Evolutionary conservation across 2,329 filamentous ascomycete species (phyloP), one percentile per base, ranked within the genome.

Genomic region (Microcera coccophila): DNA sequence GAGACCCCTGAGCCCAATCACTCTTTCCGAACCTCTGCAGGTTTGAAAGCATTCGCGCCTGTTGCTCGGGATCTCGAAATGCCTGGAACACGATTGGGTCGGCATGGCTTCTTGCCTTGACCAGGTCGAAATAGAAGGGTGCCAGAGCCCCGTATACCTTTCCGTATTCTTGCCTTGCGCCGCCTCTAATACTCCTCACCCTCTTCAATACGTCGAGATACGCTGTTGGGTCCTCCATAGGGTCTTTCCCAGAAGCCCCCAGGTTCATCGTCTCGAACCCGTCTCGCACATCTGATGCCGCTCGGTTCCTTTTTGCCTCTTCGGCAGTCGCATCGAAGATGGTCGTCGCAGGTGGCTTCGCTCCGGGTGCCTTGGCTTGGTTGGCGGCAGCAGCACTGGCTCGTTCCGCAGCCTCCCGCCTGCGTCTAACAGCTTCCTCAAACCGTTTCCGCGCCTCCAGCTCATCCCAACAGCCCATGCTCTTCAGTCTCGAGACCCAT

Each of bases 381-480:
- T 31, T 54, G 34, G 47, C 44, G 31, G 42, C 44, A 29, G 42
- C 48, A 21, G 42, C 48, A 24, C 52, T 59, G 12, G 52, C 60
- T 36, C 50, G 52, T 14, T 59, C 55, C 1, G 56, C 59, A 3
- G 78, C 75, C 48, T 89, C 84, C 17, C 81, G 72, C 59, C 78
- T 76, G 54, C 71, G 71, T 50, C 72, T 71, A 57, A 84, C 75
- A 7, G 78, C 76, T 18, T 91, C 84, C 49, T 96, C 91, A 39
- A 89, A 87, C 40, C 87, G 73, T 54, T 79, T 82, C 47, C 90
- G 78, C 4, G 93, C 93, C 62, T 95, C 91, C 3, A 72, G 66
- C 62, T 98, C 93, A 60, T 95, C 85, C 93, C 93, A 98, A 53
- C 87, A 85, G 2, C 85, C 87, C 82, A 98, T 95, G 45, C 78